Base-by-base conservation (phyloP, 2,329 filamentous ascomycete species). In the Fusarium ambrosium region DNA sequence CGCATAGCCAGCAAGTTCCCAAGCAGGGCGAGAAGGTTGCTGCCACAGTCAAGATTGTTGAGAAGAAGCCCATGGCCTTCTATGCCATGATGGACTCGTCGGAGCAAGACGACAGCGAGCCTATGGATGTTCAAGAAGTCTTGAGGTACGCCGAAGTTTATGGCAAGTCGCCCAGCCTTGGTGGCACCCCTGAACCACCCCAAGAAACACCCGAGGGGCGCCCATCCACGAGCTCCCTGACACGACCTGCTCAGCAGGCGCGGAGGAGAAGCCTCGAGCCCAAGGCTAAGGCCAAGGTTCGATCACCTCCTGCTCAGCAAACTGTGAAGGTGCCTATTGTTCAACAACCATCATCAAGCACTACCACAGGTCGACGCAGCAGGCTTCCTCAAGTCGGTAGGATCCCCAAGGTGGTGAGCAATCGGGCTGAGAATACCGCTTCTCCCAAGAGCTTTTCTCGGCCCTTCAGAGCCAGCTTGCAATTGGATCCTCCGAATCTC, bases 391-490 rank as follows among this genome's bases (percentile, higher is more conserved):
- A 96, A 76, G 92, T 98, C 56, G 95, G 95, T 10, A 91, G 95
- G 18, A 98, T 98, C 62, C 95, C 95, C 10, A 92, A 91, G 77
- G 94, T 98, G 5, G 87, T 96, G 34, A 94, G 91, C 55, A 91
- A 89, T 56, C 89, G 92, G 63, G 86, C 91, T 39, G 89, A 93
- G 71, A 90, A 90, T 58, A 51, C 45, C 24, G 89, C 90, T 1
- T 92, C 94, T 1, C 90, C 93, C 2, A 92, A 91, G 80, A 97
- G 94, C 36, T 98, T 98, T 81, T 98, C 95, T 4, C 88, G 95
- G 10, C 95, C 95, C 0, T 97, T 98, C 80, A 83, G 88, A 59
- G 81, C 87, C 14, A 91, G 89, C 74, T 71, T 87, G 51, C 85
- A 88, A 67, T 73, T 68, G 64, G 79, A 62, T 64, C 78, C 55